A percentile compares a stretch with the other conserved stretches of the same genome.
Conservation (phyloP, 192 early-diverging fungal species). For the Umbelopsis sp. region DNA sequence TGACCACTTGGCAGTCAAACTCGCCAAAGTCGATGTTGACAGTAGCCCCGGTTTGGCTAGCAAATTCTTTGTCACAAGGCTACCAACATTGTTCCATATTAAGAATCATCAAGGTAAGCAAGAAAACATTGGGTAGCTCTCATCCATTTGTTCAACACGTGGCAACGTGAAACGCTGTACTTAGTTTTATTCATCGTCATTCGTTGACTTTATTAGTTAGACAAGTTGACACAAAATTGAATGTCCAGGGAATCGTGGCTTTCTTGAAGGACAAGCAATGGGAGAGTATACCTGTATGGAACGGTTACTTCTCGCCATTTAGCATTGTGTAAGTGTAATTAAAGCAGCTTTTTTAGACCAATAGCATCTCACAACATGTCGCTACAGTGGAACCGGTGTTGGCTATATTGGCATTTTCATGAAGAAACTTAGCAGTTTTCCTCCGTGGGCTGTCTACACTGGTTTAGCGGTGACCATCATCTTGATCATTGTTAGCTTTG, state of each 20-base stretch:
- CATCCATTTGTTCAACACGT: neutral
- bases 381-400: conserved; percentile 3
- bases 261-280: conserved; percentile 4
- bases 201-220: neutral
- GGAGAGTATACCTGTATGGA: neutral
- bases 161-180: neutral
- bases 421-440: conserved; percentile 4
- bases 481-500: conserved; percentile 10
- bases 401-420: conserved; percentile 13
- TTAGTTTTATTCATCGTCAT: neutral
- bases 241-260: neutral
- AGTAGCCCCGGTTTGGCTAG: conserved; percentile 31
- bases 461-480: neutral
- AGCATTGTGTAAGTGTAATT: conserved; percentile 16
- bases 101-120: conserved; percentile 34
- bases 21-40: conserved; percentile 33
- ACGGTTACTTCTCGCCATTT: conserved; percentile 3
- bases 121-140: neutral
- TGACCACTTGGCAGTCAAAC: neutral
- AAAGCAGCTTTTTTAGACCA: too few relatives aligned
- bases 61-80: conserved; percentile 35
- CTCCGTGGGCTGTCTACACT: neutral
- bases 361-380: neutral
- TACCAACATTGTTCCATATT: conserved; percentile 37
- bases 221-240: conserved; percentile 11